Evolutionary conservation across 805 yeast genomes (phyloP), one percentile per base, ranked within the genome.

Genomic region (Dipodascopsis tothii): DNA sequence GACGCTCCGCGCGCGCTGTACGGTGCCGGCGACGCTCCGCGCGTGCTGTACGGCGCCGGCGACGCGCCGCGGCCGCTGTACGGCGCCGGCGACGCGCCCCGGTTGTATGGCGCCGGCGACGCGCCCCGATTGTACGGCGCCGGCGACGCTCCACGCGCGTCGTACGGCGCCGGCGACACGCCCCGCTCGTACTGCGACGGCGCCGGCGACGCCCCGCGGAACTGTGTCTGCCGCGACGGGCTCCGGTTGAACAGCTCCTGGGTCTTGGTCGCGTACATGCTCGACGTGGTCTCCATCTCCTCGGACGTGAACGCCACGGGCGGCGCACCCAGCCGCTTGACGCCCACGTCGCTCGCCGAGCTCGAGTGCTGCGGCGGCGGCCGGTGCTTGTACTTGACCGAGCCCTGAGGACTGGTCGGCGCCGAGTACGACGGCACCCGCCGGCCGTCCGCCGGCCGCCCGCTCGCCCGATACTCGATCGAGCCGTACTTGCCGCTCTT

Each of bases 221-320:
- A 36, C 7, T 27, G 30, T 9, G 28, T 28, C 18, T n/a, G n/a
- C n/a, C n/a, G n/a, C 9, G 30, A 25, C 9, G 30, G 30, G 14
- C 11, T 9, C 9, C 14, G 9, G 11, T 39, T 50, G 39, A 54
- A 53, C 46, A 56, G 39, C 25, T 55, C 58, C 30, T 46, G 48
- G 18, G 62, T 56, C 34, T 55, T 57, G n/a, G 45, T 30, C 7
- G 56, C 39, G 35, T 58, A 61, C 37, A 48, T 54, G 41, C 33
- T 52, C 21, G 55, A 56, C 34, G 58, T 60, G 44, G 56, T 67
- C 64, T 51, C 70, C 75, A 57, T 71, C 62, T 21, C 74, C 64
- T 41, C 70, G 9, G 65, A 54, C 2, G 64, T 61, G 34, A 56
- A 52, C 5, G 62, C 64, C 21, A 59, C 60, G 17, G 58, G 51